Evolutionary conservation across 1,139 yeast species (phyloP).

Genomic region (Sugiyamaella xylanicola): DNA sequence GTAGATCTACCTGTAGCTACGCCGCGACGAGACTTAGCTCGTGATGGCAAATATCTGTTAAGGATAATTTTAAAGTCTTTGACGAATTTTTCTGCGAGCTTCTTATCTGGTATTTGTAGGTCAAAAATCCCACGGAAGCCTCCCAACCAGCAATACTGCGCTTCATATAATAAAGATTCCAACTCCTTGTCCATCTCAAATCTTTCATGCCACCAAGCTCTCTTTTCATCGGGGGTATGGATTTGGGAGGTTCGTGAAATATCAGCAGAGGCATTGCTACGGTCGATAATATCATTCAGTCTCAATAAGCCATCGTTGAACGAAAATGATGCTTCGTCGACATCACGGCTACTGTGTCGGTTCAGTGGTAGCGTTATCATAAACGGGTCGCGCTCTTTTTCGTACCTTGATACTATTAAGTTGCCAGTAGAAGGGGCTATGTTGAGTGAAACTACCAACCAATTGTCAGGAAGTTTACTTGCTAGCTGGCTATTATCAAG

Average conservation of each 20-base stretch:
- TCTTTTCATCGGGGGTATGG: constrained; percentile 62
- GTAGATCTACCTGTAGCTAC: constrained; percentile 22
- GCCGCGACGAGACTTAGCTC: constrained; percentile 26
- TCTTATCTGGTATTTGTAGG: constrained; percentile 36
- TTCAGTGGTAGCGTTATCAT: constrained; percentile 62
- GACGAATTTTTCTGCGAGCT: constrained; percentile 45
- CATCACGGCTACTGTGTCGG: constrained; percentile 52
- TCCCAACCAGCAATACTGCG: constrained; percentile 78
- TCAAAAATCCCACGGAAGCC: constrained; percentile 70
- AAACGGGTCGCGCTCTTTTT: constrained; percentile 46
- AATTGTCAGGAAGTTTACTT: constrained; percentile 48
- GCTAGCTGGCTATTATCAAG: constrained; percentile 12
- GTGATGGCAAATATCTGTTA: constrained; percentile 41
- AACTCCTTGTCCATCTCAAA: constrained; percentile 62
- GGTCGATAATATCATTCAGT: constrained; percentile 54
- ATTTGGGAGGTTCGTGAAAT: constrained; percentile 41
- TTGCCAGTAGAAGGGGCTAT: constrained; percentile 61
- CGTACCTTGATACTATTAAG: constrained; percentile 55
- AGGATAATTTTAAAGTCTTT: constrained; percentile 44
- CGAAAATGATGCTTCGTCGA: constrained; percentile 47
- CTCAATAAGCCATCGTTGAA: constrained; percentile 53
- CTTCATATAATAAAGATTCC: constrained; percentile 53
- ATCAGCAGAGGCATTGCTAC: constrained; percentile 63
- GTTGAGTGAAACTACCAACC: constrained; percentile 67
- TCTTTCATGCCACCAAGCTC: constrained; percentile 77